Evolutionary conservation across 164 flowering plant species (phyloP).

Genomic region (Umbellularia californica): DNA sequence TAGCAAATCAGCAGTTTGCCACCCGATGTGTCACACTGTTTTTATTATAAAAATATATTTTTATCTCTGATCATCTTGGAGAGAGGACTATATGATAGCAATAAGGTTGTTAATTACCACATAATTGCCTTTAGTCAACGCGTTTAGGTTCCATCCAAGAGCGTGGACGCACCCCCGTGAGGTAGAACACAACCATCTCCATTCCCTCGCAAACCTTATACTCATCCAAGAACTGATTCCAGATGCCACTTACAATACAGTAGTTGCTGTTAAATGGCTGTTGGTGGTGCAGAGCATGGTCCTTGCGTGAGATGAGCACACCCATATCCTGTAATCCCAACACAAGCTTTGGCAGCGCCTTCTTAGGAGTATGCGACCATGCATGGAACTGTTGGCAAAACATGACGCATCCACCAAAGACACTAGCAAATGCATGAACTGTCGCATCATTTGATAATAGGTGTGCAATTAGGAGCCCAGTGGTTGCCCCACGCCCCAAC

Average conservation of each 20-base stretch:
- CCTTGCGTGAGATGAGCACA: conserved; percentile 55
- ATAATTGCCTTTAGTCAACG: no score
- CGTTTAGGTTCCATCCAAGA: no score
- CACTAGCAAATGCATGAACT: conserved; percentile 41
- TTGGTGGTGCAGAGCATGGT: conserved; percentile 72
- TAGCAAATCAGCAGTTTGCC: no score
- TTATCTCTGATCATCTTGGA: no score
- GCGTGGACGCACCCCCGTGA: no score
- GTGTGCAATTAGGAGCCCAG: conserved; percentile 48
- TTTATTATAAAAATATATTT: no score
- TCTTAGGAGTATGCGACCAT: no score
- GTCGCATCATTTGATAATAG: conserved; percentile 33
- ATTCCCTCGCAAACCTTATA: conserved; percentile 52
- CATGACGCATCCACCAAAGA: conserved; percentile 44
- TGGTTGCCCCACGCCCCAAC: conserved; percentile 48
- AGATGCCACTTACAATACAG: conserved; percentile 83
- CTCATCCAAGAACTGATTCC: conserved; percentile 73
- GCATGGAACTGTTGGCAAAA: no score
- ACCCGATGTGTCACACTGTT: no score
- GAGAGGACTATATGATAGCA: no score
- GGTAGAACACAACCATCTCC: not conserved
- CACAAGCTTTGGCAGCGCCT: no score
- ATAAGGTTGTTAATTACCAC: no score
- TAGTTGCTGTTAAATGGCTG: conserved; percentile 74
- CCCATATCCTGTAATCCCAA: conserved; percentile 28